phyloP scores from a whole-genome alignment of 2,329 filamentous ascomycete genomes.

The Fusarium mundagurra region DNA sequence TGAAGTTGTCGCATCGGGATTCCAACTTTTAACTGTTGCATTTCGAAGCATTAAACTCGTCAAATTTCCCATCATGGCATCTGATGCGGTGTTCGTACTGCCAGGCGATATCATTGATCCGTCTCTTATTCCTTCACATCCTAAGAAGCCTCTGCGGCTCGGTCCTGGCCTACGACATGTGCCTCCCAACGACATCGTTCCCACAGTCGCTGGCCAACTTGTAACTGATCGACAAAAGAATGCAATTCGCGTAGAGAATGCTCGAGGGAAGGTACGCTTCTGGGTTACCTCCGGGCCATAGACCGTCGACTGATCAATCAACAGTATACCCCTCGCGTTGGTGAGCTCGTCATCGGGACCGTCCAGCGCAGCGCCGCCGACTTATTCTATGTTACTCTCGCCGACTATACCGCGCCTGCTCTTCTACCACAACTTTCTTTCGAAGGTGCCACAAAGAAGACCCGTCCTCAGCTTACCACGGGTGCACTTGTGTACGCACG shows the following conservation, averaged over 20 bases:
- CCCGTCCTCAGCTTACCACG: slow-evolving; percentile 77
- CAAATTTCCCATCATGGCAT: slow-evolving; percentile 58
- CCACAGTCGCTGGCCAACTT: slow-evolving; percentile 74
- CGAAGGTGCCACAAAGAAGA: slow-evolving; percentile 92
- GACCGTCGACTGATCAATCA: neutral
- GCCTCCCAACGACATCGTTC: slow-evolving; percentile 76
- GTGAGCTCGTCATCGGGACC: slow-evolving; percentile 89
- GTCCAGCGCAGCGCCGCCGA: slow-evolving; percentile 80
- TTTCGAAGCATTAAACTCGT: neutral
- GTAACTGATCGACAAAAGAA: slow-evolving; percentile 77
- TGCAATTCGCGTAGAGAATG: slow-evolving; percentile 79
- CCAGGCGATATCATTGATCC: slow-evolving; percentile 81
- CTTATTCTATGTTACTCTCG: slow-evolving; percentile 81
- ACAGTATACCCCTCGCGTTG: slow-evolving; percentile 80
- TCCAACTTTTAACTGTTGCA: neutral
- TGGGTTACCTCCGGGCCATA: neutral
- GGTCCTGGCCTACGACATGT: slow-evolving; percentile 86
- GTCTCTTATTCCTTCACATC: slow-evolving; percentile 72
- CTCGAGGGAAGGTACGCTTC: slow-evolving; percentile 70
- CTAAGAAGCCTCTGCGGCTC: slow-evolving; percentile 77
- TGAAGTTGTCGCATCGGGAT: slow-evolving; percentile 30
- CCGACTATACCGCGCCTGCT: slow-evolving; percentile 70
- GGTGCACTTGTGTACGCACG: slow-evolving; percentile 91
- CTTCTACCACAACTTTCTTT: slow-evolving; percentile 90
- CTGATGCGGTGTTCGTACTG: slow-evolving; percentile 73